Conservation (phyloP, 2,329 filamentous ascomycete species). For the Periconia macrospinosa region DNA sequence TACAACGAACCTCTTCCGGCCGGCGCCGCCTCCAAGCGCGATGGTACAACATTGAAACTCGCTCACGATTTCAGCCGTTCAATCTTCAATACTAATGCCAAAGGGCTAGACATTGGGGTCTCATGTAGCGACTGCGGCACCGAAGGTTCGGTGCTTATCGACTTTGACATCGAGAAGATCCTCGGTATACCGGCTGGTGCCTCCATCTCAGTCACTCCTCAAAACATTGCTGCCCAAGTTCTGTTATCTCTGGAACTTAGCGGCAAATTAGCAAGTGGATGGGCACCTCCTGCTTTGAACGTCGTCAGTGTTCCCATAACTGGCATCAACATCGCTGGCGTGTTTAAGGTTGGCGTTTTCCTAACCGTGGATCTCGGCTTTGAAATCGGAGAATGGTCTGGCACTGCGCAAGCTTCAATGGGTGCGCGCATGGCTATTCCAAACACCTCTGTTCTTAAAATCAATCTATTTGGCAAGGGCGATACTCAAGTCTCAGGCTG, state of each 20-base stretch:
- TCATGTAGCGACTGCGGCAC: conserved; percentile 3
- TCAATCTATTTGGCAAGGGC: conserved; percentile 15
- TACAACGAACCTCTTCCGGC: conserved; percentile 11
- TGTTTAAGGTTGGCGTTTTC: conserved; percentile 20
- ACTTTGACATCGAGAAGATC: conserved; percentile 12
- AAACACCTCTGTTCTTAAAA: conserved; percentile 11
- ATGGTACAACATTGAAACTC: not conserved
- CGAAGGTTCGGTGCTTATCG: conserved; percentile 14
- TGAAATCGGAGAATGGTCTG: conserved; percentile 13
- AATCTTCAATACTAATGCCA: conserved; percentile 6
- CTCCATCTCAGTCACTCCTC: conserved; percentile 13
- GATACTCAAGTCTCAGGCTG: conserved; percentile 19
- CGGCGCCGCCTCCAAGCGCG: not conserved
- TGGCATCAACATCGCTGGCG: conserved; percentile 14
- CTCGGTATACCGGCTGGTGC: conserved; percentile 9
- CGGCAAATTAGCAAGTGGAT: conserved; percentile 7
- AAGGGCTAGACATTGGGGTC: conserved; percentile 9
- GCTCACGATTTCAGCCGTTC: conserved; percentile 10
- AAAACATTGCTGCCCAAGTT: conserved; percentile 15
- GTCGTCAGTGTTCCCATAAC: conserved; percentile 19
- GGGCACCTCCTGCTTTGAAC: conserved; percentile 1
- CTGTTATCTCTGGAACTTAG: conserved; percentile 10
- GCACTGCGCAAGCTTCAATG: conserved; percentile 8
- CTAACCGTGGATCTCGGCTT: conserved; percentile 19
- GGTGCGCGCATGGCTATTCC: conserved; percentile 14